A percentile compares a stretch with the other conserved stretches of the same genome.
Evolutionary conservation across 176 grass and related monocot genomes (phyloP).

Genomic region (Typha latifolia): DNA sequence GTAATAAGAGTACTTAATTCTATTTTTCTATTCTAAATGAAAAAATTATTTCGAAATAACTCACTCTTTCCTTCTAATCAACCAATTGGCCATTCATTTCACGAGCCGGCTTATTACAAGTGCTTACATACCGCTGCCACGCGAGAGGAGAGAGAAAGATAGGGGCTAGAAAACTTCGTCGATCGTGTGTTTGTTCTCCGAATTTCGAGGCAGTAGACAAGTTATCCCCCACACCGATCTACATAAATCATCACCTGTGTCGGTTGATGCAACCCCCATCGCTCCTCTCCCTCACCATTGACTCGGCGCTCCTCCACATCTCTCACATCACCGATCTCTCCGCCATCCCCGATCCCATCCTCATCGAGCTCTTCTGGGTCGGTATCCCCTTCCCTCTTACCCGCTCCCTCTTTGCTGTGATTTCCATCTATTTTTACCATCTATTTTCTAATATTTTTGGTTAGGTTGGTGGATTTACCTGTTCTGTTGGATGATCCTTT

Average conservation of each 20-base stretch:
- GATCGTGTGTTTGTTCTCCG: too few species aligned
- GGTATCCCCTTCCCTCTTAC: not conserved
- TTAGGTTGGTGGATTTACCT: not conserved
- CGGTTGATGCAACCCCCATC: slow-evolving; percentile 58
- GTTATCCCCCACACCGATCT: not conserved
- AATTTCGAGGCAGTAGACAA: too few species aligned
- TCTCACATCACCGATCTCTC: slow-evolving; percentile 61
- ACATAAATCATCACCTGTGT: not conserved
- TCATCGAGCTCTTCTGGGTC: slow-evolving; percentile 83
- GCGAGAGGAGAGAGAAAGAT: too few species aligned
- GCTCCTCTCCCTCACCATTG: slow-evolving; percentile 79
- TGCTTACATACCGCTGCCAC: too few species aligned
- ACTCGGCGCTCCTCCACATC: slow-evolving; percentile 66
- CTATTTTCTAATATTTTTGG: not conserved
- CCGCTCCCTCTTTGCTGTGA: not conserved
- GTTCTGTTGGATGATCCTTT: not conserved
- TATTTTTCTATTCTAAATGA: too few species aligned
- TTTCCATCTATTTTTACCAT: not conserved
- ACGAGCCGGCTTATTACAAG: too few species aligned
- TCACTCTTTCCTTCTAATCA: too few species aligned
- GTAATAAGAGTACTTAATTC: too few species aligned
- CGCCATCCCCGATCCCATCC: slow-evolving; percentile 62
- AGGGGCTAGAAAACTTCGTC: too few species aligned
- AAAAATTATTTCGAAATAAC: too few species aligned
- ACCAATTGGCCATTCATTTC: too few species aligned